Evolutionary conservation across 495 filamentous ascomycete species (phyloP), one percentile per base, ranked within the genome.

Genomic region (Copromyces sp.): DNA sequence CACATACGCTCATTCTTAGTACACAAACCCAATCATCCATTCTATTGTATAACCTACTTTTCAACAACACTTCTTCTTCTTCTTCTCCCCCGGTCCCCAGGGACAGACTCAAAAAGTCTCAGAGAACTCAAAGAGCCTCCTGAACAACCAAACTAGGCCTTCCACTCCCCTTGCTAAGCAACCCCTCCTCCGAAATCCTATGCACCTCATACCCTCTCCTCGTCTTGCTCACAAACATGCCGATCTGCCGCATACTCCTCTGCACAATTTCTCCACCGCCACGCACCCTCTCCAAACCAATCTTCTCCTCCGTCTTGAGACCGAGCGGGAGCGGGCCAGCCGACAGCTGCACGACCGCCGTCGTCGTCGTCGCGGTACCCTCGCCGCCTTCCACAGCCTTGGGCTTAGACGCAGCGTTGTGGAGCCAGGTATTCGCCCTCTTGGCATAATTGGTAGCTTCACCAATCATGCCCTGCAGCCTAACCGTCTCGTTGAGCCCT

Each of bases 181-280:
- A 44, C 44, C 61, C 72, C 69, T 78, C 75, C 73, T 81, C 77
- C 75, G 81, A 93, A 81, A 95, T 90, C 79, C 87, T 86, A 78
- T 94, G 90, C 71, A 94, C 87, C 37, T 91, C 92, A 83, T 96
- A 96, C 73, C 90, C 87, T 45, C 89, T 89, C 65, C 90, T 88
- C 70, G 89, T 90, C 83, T 90, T 89, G 77, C 91, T 91, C 61
- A 88, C 87, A 74, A 93, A 80, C 77, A 90, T 87, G 12, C 91
- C 92, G 70, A 90, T 90, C 79, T 95, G 90, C 80, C 93, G 83
- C 71, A 73, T 82, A 74, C 84, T 91, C 75, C 92, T 86, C 74
- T 83, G 78, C 74, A 89, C 85, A 16, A 91, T 81, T 79, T 92
- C 90, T 12, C 89, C 89, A 68, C 87, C 88, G 3, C 83, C 83